Conservation (phyloP, 1,284 basidiomycete species). For the Melampsora americana region DNA sequence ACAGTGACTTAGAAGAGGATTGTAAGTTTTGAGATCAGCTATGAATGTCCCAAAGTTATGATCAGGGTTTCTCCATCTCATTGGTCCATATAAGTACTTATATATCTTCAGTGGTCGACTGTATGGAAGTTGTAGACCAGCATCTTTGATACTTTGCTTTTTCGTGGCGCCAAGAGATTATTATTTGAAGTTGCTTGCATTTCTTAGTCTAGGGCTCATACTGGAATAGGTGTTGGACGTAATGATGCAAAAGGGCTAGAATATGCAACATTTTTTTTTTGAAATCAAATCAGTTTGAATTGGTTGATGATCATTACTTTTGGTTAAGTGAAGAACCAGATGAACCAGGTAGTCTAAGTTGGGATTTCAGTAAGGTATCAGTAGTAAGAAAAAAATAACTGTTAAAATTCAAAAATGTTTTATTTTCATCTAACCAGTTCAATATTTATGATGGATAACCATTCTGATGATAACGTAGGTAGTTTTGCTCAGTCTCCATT, state of each 20-base stretch:
- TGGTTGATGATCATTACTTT: slow-evolving; percentile 44
- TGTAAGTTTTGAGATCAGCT: too few species aligned
- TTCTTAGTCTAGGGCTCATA: slow-evolving; percentile 30
- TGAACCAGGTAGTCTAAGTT: slow-evolving; percentile 46
- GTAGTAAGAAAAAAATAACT: not conserved
- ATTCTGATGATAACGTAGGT: slow-evolving; percentile 50
- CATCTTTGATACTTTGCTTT: too few species aligned
- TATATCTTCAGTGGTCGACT: too few species aligned
- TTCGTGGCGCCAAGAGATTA: too few species aligned
- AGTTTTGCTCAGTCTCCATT: not conserved
- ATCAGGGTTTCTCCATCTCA: too few species aligned
- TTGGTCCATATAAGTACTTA: too few species aligned
- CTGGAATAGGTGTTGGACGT: slow-evolving; percentile 47
- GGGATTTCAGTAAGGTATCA: slow-evolving; percentile 46
- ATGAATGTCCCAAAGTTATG: too few species aligned
- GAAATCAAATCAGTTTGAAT: slow-evolving; percentile 45
- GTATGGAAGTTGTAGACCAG: too few species aligned
- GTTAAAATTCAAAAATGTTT: slow-evolving; percentile 28
- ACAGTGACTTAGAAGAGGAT: too few species aligned
- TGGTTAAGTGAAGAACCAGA: slow-evolving; percentile 49
- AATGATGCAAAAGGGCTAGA: slow-evolving; percentile 47
- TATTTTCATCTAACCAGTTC: slow-evolving; percentile 22
- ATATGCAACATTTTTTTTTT: slow-evolving; percentile 49
- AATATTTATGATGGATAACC: slow-evolving; percentile 47
- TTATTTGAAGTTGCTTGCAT: too few species aligned